Evolutionary conservation across 257 asterid species (phyloP), one percentile per base, ranked within the genome.

Genomic region (Nicotiana attenuata): DNA sequence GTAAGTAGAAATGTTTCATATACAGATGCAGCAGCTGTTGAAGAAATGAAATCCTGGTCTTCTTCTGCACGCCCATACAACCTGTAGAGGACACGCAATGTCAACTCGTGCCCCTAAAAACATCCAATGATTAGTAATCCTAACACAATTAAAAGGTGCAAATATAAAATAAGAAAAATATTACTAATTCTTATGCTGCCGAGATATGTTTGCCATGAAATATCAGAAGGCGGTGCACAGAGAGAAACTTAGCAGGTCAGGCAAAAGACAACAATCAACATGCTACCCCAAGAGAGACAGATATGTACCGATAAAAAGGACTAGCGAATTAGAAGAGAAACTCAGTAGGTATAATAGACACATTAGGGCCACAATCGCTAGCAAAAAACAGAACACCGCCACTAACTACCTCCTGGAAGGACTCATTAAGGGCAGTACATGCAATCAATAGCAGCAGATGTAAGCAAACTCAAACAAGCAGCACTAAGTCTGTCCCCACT

Each of bases 81-180:
- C 93, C 96, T 91, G 92, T 92, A 93, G 87, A 96, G 97, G 91
- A 94, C 94, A 82, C 91, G 97, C 89, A 94, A 89, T 53, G 99
- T 94, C 92, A 96, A 93, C 93, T 96, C 98, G 90, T 94, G 98
- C 90, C 99, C 99, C 99, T 96, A 97, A 83, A 89, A 91, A 89
- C 85, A 90, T 84, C 86, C 89, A 89, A 57, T 75, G 85, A 88
- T 89, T 84, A 92, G 97, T 86, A 88, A 82, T 38, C 76, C 79
- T 53, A 71, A 83, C 80, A 78, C 71, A 86, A 79, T 47, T 78
- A 78, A 59, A 7, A 83, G 52, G 63, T 24, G 26, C 28, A 75
- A 75, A 75, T 50, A 55, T 65, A 77, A 55, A 75, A 60, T 75
- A 47, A 52, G 83, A 80, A 66, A 64, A 52, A 38, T 65, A 22